Percentiles rank a stretch among this genome's conserved stretches.
These are phyloP conservation scores for Curvularia sp. DNA, from an alignment of 2,329 filamentous ascomycete species.

Conservation along the genomic window DNA sequence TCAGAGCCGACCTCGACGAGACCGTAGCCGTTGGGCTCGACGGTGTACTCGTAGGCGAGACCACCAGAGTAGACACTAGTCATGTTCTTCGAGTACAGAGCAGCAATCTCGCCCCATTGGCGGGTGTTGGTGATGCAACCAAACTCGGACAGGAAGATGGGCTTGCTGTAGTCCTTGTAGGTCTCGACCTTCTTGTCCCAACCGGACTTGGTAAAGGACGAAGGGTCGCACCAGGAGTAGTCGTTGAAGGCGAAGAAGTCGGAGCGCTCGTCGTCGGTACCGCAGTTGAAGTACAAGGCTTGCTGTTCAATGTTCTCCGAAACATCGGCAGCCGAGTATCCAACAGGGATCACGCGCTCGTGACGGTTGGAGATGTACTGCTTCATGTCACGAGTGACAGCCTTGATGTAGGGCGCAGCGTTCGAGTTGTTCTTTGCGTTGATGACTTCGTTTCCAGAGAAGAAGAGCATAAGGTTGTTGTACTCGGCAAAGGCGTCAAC, in stretches of 20 bases:
- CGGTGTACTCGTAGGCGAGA: conserved; percentile 91
- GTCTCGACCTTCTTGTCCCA: conserved; percentile 66
- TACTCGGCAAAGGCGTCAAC: conserved; percentile 84
- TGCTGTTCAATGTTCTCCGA: conserved; percentile 84
- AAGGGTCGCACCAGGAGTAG: conserved; percentile 73
- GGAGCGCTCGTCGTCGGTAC: conserved; percentile 79
- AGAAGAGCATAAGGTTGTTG: conserved; percentile 83
- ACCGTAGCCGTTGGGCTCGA: conserved; percentile 71
- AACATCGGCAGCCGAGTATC: conserved; percentile 86
- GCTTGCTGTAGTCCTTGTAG: conserved; percentile 48
- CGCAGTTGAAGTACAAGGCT: conserved; percentile 93
- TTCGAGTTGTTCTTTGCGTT: conserved; percentile 67
- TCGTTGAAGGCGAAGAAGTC: conserved; percentile 93
- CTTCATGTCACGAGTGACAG: conserved; percentile 80
- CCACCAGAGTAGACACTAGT: conserved; percentile 91
- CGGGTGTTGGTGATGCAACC: conserved; percentile 86
- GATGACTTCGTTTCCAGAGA: conserved; percentile 81
- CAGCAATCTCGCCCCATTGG: conserved; percentile 77
- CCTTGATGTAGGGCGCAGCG: conserved; percentile 74
- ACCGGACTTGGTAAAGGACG: conserved; percentile 72
- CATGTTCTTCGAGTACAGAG: conserved; percentile 85
- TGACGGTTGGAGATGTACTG: conserved; percentile 76
- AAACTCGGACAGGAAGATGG: conserved; percentile 89
- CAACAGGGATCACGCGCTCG: conserved; percentile 73
- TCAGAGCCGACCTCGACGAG: conserved; percentile 70